These are phyloP conservation scores for Xanthoconium purpureum DNA, from an alignment of 768 basidiomycete species.

Conservation along the genomic window DNA sequence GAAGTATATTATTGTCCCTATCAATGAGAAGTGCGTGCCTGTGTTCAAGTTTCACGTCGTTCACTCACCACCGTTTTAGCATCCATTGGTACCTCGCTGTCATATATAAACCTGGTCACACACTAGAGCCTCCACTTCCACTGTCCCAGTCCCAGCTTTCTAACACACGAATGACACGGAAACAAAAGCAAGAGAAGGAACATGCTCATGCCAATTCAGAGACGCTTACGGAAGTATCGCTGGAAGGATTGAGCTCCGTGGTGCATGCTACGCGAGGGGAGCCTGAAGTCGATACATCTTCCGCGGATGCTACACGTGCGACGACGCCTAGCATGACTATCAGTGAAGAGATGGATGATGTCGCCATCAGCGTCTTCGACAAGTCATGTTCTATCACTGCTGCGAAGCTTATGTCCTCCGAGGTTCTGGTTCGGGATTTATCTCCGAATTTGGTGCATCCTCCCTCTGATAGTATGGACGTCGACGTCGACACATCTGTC, in stretches of 20 bases:
- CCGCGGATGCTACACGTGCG: conserved; percentile 15
- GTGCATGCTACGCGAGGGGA: conserved; percentile 4
- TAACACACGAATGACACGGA: conserved; percentile 19
- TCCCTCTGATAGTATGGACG: conserved; percentile 26
- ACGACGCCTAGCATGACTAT: conserved; percentile 20
- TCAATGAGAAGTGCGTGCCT: conserved; percentile 84
- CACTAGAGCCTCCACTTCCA: conserved; percentile 50
- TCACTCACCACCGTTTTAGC: conserved; percentile 40
- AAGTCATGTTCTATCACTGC: conserved; percentile 17
- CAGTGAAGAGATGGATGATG: conserved; percentile 15
- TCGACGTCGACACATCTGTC: conserved; percentile 13
- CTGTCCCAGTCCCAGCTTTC: conserved; percentile 3
- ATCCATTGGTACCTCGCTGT: conserved; percentile 97
- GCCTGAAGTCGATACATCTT: conserved; percentile 15
- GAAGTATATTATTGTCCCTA: conserved; percentile 91
- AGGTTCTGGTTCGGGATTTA: conserved; percentile 8
- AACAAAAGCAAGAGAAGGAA: conserved; percentile 18
- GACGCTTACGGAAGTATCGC: not conserved
- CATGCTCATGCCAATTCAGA: conserved; percentile 3
- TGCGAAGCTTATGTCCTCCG: conserved; percentile 7
- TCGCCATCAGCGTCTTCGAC: conserved; percentile 5
- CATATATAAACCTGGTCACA: conserved; percentile 75
- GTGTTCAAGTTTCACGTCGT: not conserved
- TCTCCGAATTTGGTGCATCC: conserved; percentile 20
- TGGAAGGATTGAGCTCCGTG: not conserved